Evolutionary conservation across 176 grass and related monocot genomes (phyloP), one percentile per base, ranked within the genome.

Genomic region (Carex myosuroides): DNA sequence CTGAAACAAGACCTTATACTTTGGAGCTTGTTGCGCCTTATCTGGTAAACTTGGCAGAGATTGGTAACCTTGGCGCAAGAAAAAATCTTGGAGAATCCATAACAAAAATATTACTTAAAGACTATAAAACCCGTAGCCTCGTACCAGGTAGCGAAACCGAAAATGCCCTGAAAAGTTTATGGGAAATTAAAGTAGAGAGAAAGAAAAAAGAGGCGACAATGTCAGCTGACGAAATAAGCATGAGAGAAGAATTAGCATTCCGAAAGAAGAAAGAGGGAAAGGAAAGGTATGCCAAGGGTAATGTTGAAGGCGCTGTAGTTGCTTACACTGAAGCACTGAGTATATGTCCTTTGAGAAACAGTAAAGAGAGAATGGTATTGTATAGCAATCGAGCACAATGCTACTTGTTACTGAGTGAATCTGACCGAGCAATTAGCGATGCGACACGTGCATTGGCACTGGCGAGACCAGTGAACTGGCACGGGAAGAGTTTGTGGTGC

Each of bases 321-420:
- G 35, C 86, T 5, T 99, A 92, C 60, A 88, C 89, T 3, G 86
- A 95, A 80, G 93, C 96, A 17, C 32, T 99, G 53, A 89, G 85
- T 11, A 73, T 91, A 37, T 95, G 91, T 62, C 93, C 96, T 0
- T n/a, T 94, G 11, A 85, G 52, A 24, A 65, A 75, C 11, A 89
- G 93, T 56, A 84, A 84, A 39, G 89, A 93, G 8, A 85, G 93
- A 0, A 75, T 95, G 44, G 91, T 94, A 53, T 76, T 99, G 26
- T 82, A 95, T 80, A 95, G 96, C 93, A 99, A 95, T 88, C 91
- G 86, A 8, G 88, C 96, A 9, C 93, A 99, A 70, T 95, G 93
- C 84, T 2, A 72, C 52, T 70, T 99, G 8, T 54, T 87, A 70
- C 62, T 91, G 39, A 64, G 72, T 0, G 85, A 99, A 4, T 81